Percentiles rank a stretch among this genome's conserved stretches.
phyloP scores from a whole-genome alignment of 768 basidiomycete species.

The Leccinum pellstonianum region DNA sequence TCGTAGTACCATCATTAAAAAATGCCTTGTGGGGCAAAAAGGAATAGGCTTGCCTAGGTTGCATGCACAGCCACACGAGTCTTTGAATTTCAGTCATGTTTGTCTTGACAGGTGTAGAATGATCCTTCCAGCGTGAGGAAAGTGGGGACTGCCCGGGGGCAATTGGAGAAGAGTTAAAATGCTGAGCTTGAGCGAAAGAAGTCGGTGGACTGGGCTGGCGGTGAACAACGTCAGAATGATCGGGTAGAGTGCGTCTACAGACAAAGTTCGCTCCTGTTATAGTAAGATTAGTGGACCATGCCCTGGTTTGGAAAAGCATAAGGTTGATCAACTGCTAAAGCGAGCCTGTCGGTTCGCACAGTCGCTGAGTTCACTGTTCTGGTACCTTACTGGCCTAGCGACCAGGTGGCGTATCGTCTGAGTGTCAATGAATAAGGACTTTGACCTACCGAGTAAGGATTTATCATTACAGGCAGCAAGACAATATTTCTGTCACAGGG shows the following conservation, averaged over 20 bases:
- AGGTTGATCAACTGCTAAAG: not conserved
- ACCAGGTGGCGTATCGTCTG: not conserved
- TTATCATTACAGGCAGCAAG: not conserved
- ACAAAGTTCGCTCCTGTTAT: not conserved
- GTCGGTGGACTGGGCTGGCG: not conserved
- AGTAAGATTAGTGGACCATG: not conserved
- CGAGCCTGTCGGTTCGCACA: not conserved
- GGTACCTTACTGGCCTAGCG: not conserved
- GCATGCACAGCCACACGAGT: not conserved
- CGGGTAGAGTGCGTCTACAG: not conserved
- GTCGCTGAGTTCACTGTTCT: not conserved
- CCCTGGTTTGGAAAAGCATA: not conserved
- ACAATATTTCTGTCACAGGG: not conserved
- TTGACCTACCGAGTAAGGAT: not conserved
- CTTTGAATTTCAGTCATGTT: not conserved
- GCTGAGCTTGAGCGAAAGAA: not conserved
- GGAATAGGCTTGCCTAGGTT: not conserved
- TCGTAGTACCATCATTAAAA: not conserved
- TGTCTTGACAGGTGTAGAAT: not conserved
- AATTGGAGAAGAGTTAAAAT: not conserved
- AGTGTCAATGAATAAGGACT: not conserved
- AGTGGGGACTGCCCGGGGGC: not conserved
- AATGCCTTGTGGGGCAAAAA: not conserved
- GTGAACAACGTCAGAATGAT: not conserved
- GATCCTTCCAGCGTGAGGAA: not conserved